Base-by-base conservation (phyloP, 352 stramenopile genomes). In the Pythium rhizo-oryzae region DNA sequence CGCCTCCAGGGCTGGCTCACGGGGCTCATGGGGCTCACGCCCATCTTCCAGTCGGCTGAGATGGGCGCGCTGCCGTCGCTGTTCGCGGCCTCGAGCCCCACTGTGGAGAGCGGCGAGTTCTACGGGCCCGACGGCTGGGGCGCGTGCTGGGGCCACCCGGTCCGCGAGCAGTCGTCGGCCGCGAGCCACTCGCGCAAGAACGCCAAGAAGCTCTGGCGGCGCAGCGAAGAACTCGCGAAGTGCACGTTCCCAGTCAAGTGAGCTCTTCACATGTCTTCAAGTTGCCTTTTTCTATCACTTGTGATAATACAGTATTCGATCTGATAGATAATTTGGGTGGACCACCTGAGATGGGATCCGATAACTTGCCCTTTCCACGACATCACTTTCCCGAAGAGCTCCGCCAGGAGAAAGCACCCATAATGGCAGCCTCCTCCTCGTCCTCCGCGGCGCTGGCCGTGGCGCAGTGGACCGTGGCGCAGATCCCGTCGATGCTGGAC, bases 81-180 rank as follows among this genome's bases (percentile, higher is more conserved):
- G 39, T 78, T 69, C 44, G 62, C 67, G 1, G 67, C 67, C 8
- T 74, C 59, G 3, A 55, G 61, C 37, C 35, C 50, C 28, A 62
- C 13, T 8, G 70, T 70, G 1, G 44, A 67, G n/a, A 76, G 74
- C 47, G 70, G 70, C 19, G 70, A 72, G 13, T 80, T 69, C 52
- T 76, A 74, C 59, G 74, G 74, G 4, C 74, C 74, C 5, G 76
- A 79, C 56, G 76, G 75, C 39, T 88, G 79, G 46, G 64, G 64
- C 3, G 64, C 64, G 47, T 65, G 64, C 46, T 71, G 65, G 65
- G 65, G 57, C 15, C 41, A 65, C 57, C 65, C 65, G 5, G 55
- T 62, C 19, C 23, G 56, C 3, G 65, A 71, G 43, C 37, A 57
- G 37, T 66, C 65, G 21, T 71, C 57, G 35, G 51, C 37, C 18